Evolutionary conservation across 2,329 filamentous ascomycete genomes (phyloP), one percentile per base, ranked within the genome.

Genomic region (Biscogniauxia marginata): DNA sequence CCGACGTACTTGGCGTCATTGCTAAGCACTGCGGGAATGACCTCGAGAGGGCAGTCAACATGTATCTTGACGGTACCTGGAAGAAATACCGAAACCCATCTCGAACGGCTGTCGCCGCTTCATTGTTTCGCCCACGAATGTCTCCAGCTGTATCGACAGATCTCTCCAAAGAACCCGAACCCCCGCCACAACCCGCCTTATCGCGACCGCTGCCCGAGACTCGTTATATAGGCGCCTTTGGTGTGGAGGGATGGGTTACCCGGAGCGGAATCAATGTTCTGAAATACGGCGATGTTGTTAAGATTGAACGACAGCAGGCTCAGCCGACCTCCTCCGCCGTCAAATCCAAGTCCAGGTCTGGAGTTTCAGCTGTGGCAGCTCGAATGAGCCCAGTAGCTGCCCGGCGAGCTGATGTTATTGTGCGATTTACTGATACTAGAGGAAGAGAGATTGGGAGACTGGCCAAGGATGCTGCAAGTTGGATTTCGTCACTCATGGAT

Each of bases 401-500:
- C 39, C 86, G 85, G 65, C 86, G 90, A 49, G 82, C 87, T 19
- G 95, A 99, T 75, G 86, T 96, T 5, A 83, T 99, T 58, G 96
- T 98, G 22, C 86, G 95, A 1, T 98, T 99, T 68, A 96, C 90
- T 0, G 96, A 91, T 66, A 73, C 79, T 8, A 82, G 77, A 51
- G 93, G 93, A 0, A 85, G 87, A 53, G 95, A 99, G 71, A 83
- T 99, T 49, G 95, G 95, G 3, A 83, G 95, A 57, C 73, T 99
- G 39, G 87, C 92, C 23, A 93, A 93, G 65, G 93, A 98, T 30
- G 87, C 86, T 4, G 92, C 95, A 3, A 85, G 86, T 57, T 99
- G 95, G 93, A 90, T 98, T 5, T 96, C 95, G 3, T 88, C 92
- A 0, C 75, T 99, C 63, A 85, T 98, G 51, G 95, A 99, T 67